Base-by-base conservation (phyloP, 495 filamentous ascomycete genomes). In the Hypoxylon trugodes region DNA sequence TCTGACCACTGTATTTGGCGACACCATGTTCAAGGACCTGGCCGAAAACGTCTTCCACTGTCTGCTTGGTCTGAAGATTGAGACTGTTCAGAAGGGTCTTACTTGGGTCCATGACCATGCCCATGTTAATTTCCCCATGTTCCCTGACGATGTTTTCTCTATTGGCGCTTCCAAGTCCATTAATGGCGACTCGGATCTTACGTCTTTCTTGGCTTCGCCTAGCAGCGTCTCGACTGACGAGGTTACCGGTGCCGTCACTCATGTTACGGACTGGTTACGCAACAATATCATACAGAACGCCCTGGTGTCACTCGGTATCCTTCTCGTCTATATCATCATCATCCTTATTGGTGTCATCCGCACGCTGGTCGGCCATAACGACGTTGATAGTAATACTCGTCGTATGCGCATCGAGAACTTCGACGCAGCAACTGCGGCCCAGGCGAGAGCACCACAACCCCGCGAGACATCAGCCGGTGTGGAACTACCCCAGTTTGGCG, bases 81-180 rank as follows among this genome's bases (percentile, higher is more conserved):
- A 85, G 10, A 78, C 86, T 8, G 82, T 98, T 60, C 81, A 98
- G 70, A 87, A 88, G 64, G 95, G 89, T 6, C 84, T 98, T 0
- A 96, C 90, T 0, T 98, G 93, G 92, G 88, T 96, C 26, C 80
- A 87, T 54, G 88, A 98, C 65, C 71, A 97, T 65, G 93, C 96
- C 1, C 84, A 96, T 45, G 82, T 98, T 62, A 76, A 86, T 55
- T 89, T 98, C 68, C 95, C 96, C 0, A 70, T 82, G 16, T 84
- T 98, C 25, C 82, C 84, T 21, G 87, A 91, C 69, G 82, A 97
- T 67, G 89, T 89, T 22, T 96, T 98, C 81, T 92, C 90, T 45
- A 77, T 86, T 32, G 94, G 93, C 22, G 91, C 93, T 30, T 73
- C 83, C 12, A 77, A 83, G 32, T 87, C 85, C 65, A 79, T 92